phyloP scores from a whole-genome alignment of 2,329 filamentous ascomycete genomes.

The Dactylellina leptospora region DNA sequence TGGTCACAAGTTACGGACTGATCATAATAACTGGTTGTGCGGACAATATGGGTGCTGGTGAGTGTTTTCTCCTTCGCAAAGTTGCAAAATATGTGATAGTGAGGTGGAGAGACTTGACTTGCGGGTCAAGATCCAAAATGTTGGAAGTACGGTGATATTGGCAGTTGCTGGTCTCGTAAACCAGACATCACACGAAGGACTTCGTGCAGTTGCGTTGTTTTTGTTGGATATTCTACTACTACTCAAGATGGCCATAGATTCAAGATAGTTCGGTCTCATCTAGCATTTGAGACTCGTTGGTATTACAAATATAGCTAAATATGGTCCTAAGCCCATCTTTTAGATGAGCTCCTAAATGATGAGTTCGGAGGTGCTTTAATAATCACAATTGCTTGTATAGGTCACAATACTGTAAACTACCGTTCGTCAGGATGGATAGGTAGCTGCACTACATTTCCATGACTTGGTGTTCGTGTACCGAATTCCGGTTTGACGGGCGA shows the following conservation, averaged over 20 bases:
- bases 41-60: conserved; percentile 14
- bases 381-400: no score
- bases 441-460: conserved; percentile 10
- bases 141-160: background rate
- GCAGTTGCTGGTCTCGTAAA: background rate
- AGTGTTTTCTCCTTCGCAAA: no score
- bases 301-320: background rate
- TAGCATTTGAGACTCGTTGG: background rate
- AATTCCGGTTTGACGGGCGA: background rate
- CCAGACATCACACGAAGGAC: background rate
- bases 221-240: background rate
- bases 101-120: background rate
- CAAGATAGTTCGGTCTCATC: no score
- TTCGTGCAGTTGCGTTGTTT: background rate
- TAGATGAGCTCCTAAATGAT: no score
- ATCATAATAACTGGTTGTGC: conserved; percentile 18
- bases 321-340: no score
- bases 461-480: background rate
- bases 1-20: background rate
- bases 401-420: background rate
- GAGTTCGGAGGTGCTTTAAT: no score
- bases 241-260: no score
- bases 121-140: no score
- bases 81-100: no score
- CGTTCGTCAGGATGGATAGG: no score